phyloP scores from a whole-genome alignment of 1,284 basidiomycete genomes.

The Ganoderma multipileum region DNA sequence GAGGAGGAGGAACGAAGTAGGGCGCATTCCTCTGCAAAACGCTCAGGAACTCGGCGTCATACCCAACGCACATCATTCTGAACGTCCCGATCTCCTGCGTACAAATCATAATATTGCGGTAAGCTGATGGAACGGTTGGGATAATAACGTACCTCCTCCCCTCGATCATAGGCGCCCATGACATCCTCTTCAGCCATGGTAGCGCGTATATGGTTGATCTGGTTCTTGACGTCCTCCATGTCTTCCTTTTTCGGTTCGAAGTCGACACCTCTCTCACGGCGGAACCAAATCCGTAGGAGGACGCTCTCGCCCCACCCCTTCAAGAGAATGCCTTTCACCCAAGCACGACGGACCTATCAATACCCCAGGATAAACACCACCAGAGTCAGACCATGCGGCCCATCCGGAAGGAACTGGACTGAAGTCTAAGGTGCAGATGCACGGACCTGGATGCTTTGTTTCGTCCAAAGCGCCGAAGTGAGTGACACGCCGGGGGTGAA shows the following conservation, averaged over 20 bases:
- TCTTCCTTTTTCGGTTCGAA: conserved; percentile 6
- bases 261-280: conserved; percentile 6
- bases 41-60: conserved; percentile 13
- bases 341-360: conserved; percentile 10
- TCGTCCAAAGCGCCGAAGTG: conserved; percentile 2
- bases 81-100: conserved; percentile 12
- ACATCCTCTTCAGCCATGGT: not conserved
- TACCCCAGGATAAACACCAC: not conserved
- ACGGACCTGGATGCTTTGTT: conserved; percentile 1
- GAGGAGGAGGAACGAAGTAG: not conserved
- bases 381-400: not conserved
- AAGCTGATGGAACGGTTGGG: not conserved
- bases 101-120: not conserved
- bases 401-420: not conserved
- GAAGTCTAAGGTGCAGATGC: not conserved
- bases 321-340: conserved; percentile 1
- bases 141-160: conserved; percentile 3
- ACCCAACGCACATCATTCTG: conserved; percentile 12
- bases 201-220: conserved; percentile 1
- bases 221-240: not conserved
- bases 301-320: conserved; percentile 7
- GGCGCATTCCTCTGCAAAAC: conserved; percentile 8
- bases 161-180: conserved; percentile 4
- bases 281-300: conserved; percentile 5
- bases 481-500: conserved; percentile 3